Evolutionary conservation across 1,139 yeast species (phyloP).

Genomic region (Geotrichum australiense): DNA sequence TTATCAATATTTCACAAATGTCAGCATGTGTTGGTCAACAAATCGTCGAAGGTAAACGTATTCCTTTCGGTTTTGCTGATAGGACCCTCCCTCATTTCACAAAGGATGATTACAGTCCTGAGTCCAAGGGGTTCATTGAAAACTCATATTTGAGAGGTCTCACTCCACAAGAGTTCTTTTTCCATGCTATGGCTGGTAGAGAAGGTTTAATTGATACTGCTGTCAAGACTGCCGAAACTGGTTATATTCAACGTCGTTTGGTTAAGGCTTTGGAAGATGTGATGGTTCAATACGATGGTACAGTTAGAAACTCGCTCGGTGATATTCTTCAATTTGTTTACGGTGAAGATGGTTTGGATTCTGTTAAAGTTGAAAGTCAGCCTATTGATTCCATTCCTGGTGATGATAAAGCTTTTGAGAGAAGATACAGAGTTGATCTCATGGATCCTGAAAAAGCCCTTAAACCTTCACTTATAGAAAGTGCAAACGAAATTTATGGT

Average conservation of each 20-base stretch:
- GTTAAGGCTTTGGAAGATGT: constrained; percentile 98
- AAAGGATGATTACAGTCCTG: constrained; percentile 97
- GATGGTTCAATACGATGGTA: constrained; percentile 98
- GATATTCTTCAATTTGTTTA: constrained; percentile 93
- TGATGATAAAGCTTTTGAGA: constrained; percentile 73
- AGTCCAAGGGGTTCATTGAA: constrained; percentile 95
- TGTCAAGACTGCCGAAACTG: constrained; percentile 97
- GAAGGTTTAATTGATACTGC: constrained; percentile 99
- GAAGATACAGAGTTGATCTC: constrained; percentile 79
- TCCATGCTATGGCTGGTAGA: constrained; percentile 99
- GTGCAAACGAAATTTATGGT: constrained; percentile 87
- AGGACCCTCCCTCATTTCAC: constrained; percentile 97
- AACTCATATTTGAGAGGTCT: constrained; percentile 95
- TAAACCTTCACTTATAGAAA: constrained; percentile 69
- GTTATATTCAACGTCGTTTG: constrained; percentile 97
- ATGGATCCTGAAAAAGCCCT: constrained; percentile 60
- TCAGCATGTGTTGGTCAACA: constrained; percentile 99
- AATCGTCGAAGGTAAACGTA: constrained; percentile 99
- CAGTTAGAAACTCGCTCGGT: constrained; percentile 95
- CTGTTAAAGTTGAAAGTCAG: constrained; percentile 95
- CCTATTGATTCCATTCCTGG: constrained; percentile 96
- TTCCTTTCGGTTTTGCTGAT: constrained; percentile 94
- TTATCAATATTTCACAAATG: constrained; percentile 98
- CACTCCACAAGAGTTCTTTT: constrained; percentile 97
- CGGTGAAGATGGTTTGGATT: constrained; percentile 99